Evolutionary conservation across 441 rosid species (phyloP).

Genomic region (Corymbia citriodora): DNA sequence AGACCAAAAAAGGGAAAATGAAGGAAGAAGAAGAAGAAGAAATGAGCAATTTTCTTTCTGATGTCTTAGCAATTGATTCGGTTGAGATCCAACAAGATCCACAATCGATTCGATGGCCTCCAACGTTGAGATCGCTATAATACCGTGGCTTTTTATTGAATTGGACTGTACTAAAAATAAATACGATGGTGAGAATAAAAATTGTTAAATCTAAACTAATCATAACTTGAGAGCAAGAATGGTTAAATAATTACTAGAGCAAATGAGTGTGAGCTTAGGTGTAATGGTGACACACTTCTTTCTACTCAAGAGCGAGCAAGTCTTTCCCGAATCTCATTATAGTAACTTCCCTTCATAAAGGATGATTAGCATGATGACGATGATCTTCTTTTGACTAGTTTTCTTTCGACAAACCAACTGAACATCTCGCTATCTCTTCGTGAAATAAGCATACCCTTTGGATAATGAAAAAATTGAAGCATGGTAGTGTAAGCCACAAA

Average conservation of each 20-base stretch:
- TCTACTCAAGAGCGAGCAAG: background rate
- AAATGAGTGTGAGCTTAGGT: background rate
- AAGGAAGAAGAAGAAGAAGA: background rate
- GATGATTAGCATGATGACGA: background rate
- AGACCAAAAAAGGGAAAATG: background rate
- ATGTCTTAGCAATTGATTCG: background rate
- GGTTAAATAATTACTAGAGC: background rate
- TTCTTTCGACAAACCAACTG: background rate
- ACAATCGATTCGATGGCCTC: background rate
- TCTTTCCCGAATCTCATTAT: background rate
- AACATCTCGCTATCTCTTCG: background rate
- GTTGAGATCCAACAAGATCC: background rate
- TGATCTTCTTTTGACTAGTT: background rate
- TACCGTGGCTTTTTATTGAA: background rate
- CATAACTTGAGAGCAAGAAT: background rate
- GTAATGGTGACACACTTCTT: background rate
- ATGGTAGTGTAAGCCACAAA: accelerated
- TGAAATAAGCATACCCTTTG: background rate
- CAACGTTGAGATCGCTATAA: background rate
- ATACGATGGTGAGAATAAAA: background rate
- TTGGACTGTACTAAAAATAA: background rate
- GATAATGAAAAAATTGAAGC: background rate
- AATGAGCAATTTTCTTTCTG: background rate
- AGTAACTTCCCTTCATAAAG: background rate
- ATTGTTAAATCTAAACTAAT: background rate